Evolutionary conservation across 176 grass and related monocot species (phyloP).

Genomic region (Rhynchospora breviuscula): DNA sequence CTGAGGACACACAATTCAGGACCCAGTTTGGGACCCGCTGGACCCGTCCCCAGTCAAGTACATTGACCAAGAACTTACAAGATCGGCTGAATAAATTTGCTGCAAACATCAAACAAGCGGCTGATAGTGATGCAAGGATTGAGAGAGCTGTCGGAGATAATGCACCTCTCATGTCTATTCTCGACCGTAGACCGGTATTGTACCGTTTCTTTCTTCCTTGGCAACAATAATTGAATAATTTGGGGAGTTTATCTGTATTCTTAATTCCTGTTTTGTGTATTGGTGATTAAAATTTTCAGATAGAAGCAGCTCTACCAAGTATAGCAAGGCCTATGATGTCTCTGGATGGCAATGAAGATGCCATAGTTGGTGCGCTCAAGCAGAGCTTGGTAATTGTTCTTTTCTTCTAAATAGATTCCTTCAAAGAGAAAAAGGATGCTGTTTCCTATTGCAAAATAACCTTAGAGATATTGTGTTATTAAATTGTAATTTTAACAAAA

Average conservation of each 20-base stretch:
- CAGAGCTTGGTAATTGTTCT: conserved; percentile 81
- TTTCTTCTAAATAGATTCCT: not conserved
- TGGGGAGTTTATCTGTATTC: not conserved
- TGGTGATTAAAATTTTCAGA: conserved; percentile 39
- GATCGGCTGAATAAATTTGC: conserved; percentile 90
- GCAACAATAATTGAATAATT: not conserved
- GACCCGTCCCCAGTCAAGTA: conserved; percentile 93
- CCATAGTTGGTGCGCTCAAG: conserved; percentile 89
- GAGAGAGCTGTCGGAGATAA: conserved; percentile 71
- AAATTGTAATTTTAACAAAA: not conserved
- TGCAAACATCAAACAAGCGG: conserved; percentile 86
- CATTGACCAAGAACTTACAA: conserved; percentile 89
- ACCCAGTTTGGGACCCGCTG: conserved; percentile 89
- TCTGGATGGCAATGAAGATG: conserved; percentile 99
- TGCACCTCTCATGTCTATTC: conserved; percentile 81
- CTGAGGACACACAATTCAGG: conserved; percentile 84
- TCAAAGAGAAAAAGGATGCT: not conserved
- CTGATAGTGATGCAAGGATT: conserved; percentile 74
- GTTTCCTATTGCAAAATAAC: not conserved
- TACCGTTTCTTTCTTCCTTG: not conserved
- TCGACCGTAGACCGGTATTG: conserved; percentile 77
- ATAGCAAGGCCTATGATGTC: conserved; percentile 99
- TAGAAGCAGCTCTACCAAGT: conserved; percentile 96
- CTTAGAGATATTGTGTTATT: not conserved
- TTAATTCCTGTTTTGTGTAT: not conserved